A percentile compares a stretch with the other conserved stretches of the same genome.
Evolutionary conservation across 441 rosid genomes (phyloP).

Genomic region (Populus hybrid): DNA sequence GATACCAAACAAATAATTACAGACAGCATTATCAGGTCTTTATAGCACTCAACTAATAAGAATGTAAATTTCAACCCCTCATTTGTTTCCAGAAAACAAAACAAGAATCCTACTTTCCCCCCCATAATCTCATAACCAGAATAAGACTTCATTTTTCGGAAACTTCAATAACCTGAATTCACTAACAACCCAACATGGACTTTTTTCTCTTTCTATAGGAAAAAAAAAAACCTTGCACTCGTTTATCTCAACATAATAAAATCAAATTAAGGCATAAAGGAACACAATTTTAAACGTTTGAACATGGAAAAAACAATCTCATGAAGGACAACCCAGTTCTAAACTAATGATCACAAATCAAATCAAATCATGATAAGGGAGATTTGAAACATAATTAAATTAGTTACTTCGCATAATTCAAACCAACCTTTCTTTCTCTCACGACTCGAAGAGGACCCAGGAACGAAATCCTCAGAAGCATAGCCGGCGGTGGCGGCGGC

Average conservation of each 20-base stretch:
- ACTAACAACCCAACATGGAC: not conserved
- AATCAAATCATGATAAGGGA: not conserved
- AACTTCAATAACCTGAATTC: not conserved
- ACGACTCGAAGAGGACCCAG: conserved; percentile 57
- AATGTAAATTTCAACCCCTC: not conserved
- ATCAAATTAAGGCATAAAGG: not conserved
- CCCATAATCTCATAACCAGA: not conserved
- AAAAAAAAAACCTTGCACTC: too few species aligned
- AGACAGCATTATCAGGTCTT: not conserved
- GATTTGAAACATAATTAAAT: too few species aligned
- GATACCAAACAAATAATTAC: not conserved
- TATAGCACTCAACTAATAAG: not conserved
- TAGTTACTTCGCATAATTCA: not conserved
- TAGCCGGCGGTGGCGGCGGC: conserved; percentile 49
- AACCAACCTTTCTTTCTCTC: conserved; percentile 81
- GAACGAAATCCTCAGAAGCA: conserved; percentile 80
- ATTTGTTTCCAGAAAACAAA: not conserved
- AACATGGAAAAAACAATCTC: not conserved
- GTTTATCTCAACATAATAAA: not conserved
- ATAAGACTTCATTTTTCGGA: not conserved
- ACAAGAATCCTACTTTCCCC: not conserved
- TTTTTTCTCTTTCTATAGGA: not conserved
- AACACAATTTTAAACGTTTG: not conserved
- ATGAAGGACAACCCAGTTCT: not conserved
- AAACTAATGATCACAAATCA: too few species aligned